phyloP scores from a whole-genome alignment of 768 basidiomycete species.

The Mrakia frigida region DNA sequence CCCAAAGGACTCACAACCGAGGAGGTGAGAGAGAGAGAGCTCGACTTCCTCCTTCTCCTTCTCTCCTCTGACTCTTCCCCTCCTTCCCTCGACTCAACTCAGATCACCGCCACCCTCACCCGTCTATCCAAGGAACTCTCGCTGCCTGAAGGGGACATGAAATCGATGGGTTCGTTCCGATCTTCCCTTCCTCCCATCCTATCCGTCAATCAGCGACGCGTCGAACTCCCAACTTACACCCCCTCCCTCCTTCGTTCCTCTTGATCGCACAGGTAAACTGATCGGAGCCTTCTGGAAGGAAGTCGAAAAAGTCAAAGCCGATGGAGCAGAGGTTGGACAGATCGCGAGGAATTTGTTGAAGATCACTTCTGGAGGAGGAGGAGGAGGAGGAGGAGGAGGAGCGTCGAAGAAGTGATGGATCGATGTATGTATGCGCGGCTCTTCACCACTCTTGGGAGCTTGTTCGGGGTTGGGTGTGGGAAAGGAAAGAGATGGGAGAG shows the following conservation, averaged over 20 bases:
- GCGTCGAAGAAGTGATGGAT: not conserved
- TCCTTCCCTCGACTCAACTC: not conserved
- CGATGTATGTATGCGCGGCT: too few species aligned
- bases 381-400: too few species aligned
- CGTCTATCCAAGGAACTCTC: constrained; percentile 9
- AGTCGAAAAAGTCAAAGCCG: constrained; percentile 24
- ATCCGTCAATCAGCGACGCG: not conserved
- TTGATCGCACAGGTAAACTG: constrained; percentile 3
- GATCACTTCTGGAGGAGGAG: not conserved
- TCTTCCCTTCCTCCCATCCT: not conserved
- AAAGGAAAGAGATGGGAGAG: too few species aligned
- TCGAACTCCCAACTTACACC: not conserved
- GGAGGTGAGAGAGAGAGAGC: too few species aligned
- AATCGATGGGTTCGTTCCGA: not conserved
- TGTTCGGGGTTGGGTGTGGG: too few species aligned
- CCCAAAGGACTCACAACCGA: constrained; percentile 15
- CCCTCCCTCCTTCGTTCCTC: not conserved
- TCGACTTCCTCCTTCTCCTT: not conserved
- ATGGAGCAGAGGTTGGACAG: constrained; percentile 6
- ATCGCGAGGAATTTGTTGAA: constrained; percentile 13
- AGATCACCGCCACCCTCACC: constrained; percentile 19
- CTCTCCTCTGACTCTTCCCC: not conserved
- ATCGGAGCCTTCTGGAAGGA: constrained; percentile 25
- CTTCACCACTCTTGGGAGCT: too few species aligned
- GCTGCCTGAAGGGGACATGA: constrained; percentile 15